These are phyloP conservation scores for Puccinia triticina DNA, from an alignment of 1,284 basidiomycete species.

Conservation along the genomic window DNA sequence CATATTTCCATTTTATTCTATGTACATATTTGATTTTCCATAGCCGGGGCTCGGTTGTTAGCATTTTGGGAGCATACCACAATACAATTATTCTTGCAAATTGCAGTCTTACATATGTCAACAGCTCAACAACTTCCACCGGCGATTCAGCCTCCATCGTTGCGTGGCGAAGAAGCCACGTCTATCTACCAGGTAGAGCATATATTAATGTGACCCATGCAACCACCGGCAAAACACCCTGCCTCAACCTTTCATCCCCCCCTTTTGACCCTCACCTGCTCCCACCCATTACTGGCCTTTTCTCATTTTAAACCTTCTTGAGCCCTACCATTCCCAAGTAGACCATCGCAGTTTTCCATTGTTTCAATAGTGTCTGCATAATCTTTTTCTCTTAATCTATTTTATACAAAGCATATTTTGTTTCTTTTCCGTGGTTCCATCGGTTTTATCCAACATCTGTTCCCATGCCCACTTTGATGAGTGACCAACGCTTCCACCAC, in stretches of 20 bases:
- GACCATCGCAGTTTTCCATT: background rate
- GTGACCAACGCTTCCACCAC: slow-evolving; percentile 18
- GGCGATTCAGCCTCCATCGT: background rate
- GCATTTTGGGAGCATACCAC: background rate
- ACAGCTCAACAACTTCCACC: background rate
- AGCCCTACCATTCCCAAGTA: background rate
- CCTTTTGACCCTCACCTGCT: background rate
- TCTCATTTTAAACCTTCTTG: background rate
- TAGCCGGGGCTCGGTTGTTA: slow-evolving; percentile 2
- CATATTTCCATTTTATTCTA: background rate
- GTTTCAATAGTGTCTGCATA: background rate
- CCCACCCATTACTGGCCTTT: background rate
- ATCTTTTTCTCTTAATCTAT: background rate
- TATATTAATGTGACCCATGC: slow-evolving; percentile 6
- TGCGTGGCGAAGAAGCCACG: background rate
- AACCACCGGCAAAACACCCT: background rate
- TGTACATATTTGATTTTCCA: background rate
- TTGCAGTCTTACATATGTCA: background rate
- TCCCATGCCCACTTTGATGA: slow-evolving; percentile 25
- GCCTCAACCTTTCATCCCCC: background rate
- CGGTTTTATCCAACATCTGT: slow-evolving; percentile 10
- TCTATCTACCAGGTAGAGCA: background rate
- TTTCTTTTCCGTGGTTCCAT: background rate
- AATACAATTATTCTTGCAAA: too few relatives aligned
- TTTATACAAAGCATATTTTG: background rate